Base-by-base conservation (phyloP, 164 flowering plant genomes). In the Malania oleifera region DNA sequence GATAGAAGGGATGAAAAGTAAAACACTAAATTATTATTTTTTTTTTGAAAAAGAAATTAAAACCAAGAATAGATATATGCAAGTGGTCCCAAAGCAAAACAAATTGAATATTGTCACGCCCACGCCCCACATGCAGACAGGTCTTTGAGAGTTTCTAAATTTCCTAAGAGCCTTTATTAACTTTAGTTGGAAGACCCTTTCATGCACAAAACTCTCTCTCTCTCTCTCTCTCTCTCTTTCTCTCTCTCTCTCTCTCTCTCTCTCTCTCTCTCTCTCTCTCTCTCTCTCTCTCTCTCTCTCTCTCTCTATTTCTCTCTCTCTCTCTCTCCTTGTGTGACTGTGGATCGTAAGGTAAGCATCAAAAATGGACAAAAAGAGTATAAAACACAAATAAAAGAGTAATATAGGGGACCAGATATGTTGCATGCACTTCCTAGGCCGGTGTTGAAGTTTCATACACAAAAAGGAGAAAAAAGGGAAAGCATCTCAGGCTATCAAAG, bases 61-160 rank as follows among this genome's bases (percentile, higher is more conserved):
- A n/a, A n/a, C n/a, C n/a, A n/a, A 19, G 49, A 45, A 14, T 47
- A 9, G 27, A 29, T 20, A 27, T 53, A 59, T 26, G 58, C 0
- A 17, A 19, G 69, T 67, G 71, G 71, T 62, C 71, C 71, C 55
- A 41, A 67, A 61, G 43, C 55, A n/a, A 49, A 35, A 18, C 29
- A 61, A 61, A 51, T 67, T 61, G 71, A 67, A 67, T 56, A 67
- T 56, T 45, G 58, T 61, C 62, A 67, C 71, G 58, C 66, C 62
- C 59, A 67, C 47, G 70, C 66, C 49, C 31, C 71, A 67, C 71
- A 61, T 67, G 70, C 61, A 67, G 57, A 67, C 56, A 61, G 70
- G 35, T 29, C 22, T 22, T 54, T 49, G 69, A 66, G 59, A 53
- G 55, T 66, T 66, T 66, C 64, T 66, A 66, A 44, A 66, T 34